Percentiles rank a stretch among this genome's conserved stretches.
Conservation (phyloP, 441 rosid genomes). For the Cnidoscolus chayamansa region DNA sequence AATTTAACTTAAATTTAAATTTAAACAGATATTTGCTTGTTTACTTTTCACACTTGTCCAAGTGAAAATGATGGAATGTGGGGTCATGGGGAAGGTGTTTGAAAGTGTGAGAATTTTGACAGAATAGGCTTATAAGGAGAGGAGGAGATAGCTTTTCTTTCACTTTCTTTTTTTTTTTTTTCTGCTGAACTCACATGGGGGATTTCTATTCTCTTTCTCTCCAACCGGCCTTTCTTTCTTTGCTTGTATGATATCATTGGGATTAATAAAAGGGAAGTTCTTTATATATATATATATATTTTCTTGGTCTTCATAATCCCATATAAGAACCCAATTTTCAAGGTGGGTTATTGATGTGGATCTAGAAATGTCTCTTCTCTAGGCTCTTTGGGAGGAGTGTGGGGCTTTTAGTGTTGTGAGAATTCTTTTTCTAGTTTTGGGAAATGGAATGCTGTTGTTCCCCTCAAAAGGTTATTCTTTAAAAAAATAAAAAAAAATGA, state of each 20-base stretch:
- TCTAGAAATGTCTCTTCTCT: slow-evolving; percentile 46
- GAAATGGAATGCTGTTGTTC: slow-evolving; percentile 32
- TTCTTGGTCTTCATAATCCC: not conserved
- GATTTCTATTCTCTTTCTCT: not conserved
- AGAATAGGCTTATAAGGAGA: not conserved
- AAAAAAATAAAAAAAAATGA: not conserved
- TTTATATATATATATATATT: no score
- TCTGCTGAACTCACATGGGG: slow-evolving; percentile 1
- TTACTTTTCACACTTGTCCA: slow-evolving; percentile 29
- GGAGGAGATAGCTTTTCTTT: not conserved
- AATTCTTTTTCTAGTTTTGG: slow-evolving; percentile 43
- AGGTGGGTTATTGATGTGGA: slow-evolving; percentile 44
- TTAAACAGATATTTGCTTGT: not conserved
- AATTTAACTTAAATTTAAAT: no score
- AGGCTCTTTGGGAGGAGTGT: slow-evolving; percentile 40
- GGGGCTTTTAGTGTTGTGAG: slow-evolving; percentile 31
- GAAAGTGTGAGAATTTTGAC: slow-evolving; percentile 19
- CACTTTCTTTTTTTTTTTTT: not conserved
- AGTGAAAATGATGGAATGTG: slow-evolving; percentile 44
- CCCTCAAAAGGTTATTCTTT: slow-evolving; percentile 9
- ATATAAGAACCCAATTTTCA: slow-evolving; percentile 36
- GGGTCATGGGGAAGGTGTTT: slow-evolving; percentile 36
- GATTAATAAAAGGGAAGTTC: slow-evolving; percentile 38
- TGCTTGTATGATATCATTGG: slow-evolving; percentile 28
- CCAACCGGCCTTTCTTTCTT: slow-evolving; percentile 11